Conservation (phyloP, 352 stramenopile species). For the Globisporangium acanthophoron region DNA sequence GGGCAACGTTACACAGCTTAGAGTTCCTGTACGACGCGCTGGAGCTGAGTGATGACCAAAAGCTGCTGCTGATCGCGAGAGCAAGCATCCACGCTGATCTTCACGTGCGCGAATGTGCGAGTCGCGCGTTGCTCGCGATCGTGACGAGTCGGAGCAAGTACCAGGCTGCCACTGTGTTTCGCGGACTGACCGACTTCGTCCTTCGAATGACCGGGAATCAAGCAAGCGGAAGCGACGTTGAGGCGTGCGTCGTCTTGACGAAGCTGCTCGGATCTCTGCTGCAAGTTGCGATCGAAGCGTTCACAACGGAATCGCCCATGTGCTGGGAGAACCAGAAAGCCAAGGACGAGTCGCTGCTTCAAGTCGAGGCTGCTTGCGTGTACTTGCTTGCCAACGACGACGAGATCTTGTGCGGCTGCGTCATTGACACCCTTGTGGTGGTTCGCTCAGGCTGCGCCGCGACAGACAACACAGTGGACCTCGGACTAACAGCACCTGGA, state of each 20-base stretch:
- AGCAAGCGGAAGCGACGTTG: slow-evolving; percentile 17
- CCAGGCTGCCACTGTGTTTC: slow-evolving; percentile 32
- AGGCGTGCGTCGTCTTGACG: slow-evolving; percentile 31
- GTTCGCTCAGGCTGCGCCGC: slow-evolving; percentile 14
- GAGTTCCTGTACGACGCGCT: slow-evolving; percentile 41
- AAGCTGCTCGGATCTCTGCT: slow-evolving; percentile 29
- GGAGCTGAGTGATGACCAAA: slow-evolving; percentile 56
- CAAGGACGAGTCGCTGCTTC: slow-evolving; percentile 42
- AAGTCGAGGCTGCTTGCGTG: slow-evolving; percentile 54
- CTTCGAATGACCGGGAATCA: slow-evolving; percentile 42
- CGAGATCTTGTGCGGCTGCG: slow-evolving; percentile 18
- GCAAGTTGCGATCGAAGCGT: slow-evolving; percentile 5
- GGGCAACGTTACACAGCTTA: slow-evolving; percentile 30
- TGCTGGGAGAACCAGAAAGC: slow-evolving; percentile 32
- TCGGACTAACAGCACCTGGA: background rate
- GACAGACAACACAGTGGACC: background rate
- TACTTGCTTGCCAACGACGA: slow-evolving; percentile 55
- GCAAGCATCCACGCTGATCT: slow-evolving; percentile 41
- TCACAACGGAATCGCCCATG: background rate
- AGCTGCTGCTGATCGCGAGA: slow-evolving; percentile 48
- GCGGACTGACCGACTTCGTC: slow-evolving; percentile 55
- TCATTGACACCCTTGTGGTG: slow-evolving; percentile 26
- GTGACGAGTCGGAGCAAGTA: slow-evolving; percentile 8
- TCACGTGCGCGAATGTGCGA: slow-evolving; percentile 33
- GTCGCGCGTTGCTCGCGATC: slow-evolving; percentile 30